phyloP scores from a whole-genome alignment of 257 asterid genomes.

The Solanum boliviense region DNA sequence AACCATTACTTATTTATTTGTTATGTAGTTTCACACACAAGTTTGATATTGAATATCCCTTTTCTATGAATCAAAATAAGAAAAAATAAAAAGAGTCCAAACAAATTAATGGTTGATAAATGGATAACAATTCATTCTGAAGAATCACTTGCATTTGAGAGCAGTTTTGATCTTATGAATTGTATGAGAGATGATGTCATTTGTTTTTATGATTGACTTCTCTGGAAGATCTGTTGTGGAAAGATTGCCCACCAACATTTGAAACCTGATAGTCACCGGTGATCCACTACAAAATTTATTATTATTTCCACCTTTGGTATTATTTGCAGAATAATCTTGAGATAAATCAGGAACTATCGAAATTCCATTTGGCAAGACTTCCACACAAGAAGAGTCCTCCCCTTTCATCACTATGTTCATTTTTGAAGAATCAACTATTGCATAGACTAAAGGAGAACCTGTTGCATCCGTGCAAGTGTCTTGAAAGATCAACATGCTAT shows the following conservation, averaged over 20 bases:
- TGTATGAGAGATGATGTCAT: constrained; percentile 43
- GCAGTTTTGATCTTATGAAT: constrained; percentile 40
- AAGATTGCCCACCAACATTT: constrained; percentile 1
- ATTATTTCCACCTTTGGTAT: neutral
- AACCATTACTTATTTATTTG: too few species aligned
- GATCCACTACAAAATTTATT: neutral
- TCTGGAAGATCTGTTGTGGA: constrained; percentile 41
- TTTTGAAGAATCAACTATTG: too few species aligned
- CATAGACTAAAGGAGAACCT: too few species aligned
- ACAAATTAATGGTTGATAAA: neutral
- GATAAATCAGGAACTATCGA: constrained; percentile 12
- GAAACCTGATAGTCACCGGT: neutral
- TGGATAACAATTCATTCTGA: too few species aligned
- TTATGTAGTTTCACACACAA: too few species aligned
- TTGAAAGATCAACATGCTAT: too few species aligned
- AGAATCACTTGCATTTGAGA: constrained; percentile 20
- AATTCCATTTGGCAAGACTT: too few species aligned
- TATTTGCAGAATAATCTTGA: neutral
- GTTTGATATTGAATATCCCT: neutral
- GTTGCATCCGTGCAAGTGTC: too few species aligned
- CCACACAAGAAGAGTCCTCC: too few species aligned
- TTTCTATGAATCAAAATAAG: too few species aligned
- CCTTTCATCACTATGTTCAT: too few species aligned
- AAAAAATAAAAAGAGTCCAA: neutral
- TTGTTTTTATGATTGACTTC: constrained; percentile 47